Percentiles rank a stretch among this genome's conserved stretches.
These are phyloP conservation scores for Pisolithus tinctorius DNA, from an alignment of 768 basidiomycete species.

Conservation along the genomic window DNA sequence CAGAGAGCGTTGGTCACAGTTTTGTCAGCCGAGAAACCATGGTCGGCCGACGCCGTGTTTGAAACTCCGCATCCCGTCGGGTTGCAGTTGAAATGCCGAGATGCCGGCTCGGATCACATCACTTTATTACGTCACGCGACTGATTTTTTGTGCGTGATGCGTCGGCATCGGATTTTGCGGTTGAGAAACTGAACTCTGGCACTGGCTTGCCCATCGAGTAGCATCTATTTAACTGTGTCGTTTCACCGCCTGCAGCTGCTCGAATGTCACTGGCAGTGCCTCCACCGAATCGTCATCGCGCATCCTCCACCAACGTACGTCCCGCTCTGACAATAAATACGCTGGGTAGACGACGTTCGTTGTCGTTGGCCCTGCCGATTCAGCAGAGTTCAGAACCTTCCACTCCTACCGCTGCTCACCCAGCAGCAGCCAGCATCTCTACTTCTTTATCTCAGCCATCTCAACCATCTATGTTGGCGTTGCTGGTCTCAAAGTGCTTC, in stretches of 20 bases:
- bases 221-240: not conserved
- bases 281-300: constrained; percentile 43
- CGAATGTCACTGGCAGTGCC: constrained; percentile 32
- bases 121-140: constrained; percentile 16
- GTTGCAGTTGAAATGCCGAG: constrained; percentile 13
- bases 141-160: constrained; percentile 16
- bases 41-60: not conserved
- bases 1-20: constrained; percentile 1
- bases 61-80: not conserved
- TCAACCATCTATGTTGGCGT: constrained; percentile 43
- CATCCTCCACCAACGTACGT: constrained; percentile 53
- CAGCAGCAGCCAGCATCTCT: not conserved
- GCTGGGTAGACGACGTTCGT: constrained; percentile 50
- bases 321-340: constrained; percentile 45
- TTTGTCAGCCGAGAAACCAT: not conserved
- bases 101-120: constrained; percentile 7
- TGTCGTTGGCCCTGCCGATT: constrained; percentile 36
- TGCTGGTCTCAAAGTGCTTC: constrained; percentile 45
- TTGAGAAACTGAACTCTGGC: constrained; percentile 1
- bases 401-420: not conserved
- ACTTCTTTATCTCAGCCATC: constrained; percentile 7
- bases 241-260: constrained; percentile 11
- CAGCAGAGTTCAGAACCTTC: constrained; percentile 12
- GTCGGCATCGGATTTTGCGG: not conserved
- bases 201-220: not conserved